Conservation (phyloP, 495 filamentous ascomycete genomes). For the Talaromyces adpressus region DNA sequence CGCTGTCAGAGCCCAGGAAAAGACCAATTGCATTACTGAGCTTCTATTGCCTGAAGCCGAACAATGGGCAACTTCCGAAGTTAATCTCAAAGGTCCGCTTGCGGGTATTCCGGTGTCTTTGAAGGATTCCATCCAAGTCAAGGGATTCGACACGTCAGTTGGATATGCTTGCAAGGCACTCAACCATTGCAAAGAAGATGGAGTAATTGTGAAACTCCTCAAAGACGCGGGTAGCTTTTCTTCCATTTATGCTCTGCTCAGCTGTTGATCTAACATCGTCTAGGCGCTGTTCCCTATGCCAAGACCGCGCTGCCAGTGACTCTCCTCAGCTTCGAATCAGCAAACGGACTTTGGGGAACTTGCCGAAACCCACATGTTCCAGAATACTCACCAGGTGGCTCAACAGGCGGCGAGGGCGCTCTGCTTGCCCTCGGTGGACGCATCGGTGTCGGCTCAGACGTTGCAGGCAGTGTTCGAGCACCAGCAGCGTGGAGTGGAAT, state of each 20-base stretch:
- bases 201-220: slow-evolving; percentile 65
- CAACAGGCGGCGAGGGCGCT: slow-evolving; percentile 83
- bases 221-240: slow-evolving; percentile 67
- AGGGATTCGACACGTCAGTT: slow-evolving; percentile 80
- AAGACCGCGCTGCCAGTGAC: slow-evolving; percentile 95
- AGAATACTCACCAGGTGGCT: slow-evolving; percentile 84
- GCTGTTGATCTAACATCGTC: background rate
- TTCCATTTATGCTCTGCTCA: background rate
- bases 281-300: slow-evolving; percentile 86
- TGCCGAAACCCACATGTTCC: slow-evolving; percentile 76
- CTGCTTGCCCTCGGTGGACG: slow-evolving; percentile 78
- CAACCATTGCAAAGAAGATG: slow-evolving; percentile 59
- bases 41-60: slow-evolving; percentile 77
- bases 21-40: slow-evolving; percentile 91
- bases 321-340: slow-evolving; percentile 84
- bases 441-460: slow-evolving; percentile 93
- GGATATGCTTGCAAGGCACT: slow-evolving; percentile 71
- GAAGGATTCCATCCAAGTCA: slow-evolving; percentile 82
- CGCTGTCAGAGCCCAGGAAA: slow-evolving; percentile 73
- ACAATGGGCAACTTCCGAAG: slow-evolving; percentile 58
- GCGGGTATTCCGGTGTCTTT: slow-evolving; percentile 86
- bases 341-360: slow-evolving; percentile 83
- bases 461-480: slow-evolving; percentile 83
- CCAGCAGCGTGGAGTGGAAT: slow-evolving; percentile 91
- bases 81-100: slow-evolving; percentile 76